Evolutionary conservation across 352 stramenopile species (phyloP), one percentile per base, ranked within the genome.

Genomic region (Phytophthora pistaciae): DNA sequence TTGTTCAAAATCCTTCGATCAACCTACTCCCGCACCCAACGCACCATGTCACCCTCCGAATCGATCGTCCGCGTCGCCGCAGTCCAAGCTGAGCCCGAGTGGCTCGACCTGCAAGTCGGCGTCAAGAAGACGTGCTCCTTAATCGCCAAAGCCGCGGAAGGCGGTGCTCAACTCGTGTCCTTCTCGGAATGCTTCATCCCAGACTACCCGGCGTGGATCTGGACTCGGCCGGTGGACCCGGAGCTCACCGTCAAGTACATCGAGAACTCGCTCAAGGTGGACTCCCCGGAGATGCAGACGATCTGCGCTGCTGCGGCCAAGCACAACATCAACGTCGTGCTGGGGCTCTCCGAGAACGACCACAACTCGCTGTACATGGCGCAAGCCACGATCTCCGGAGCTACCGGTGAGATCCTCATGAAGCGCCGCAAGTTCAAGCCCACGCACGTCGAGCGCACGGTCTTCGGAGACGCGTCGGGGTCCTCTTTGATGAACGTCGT

Each of bases 281-380:
- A 78, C n/a, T 78, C 66, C 9, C 16, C 49, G 11, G 66, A 78
- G 60, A 78, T 78, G 70, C 36, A 70, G 16, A 70, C 29, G 25
- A 78, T 78, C 46, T 57, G 61, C 31, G 60, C 65, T n/a, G 23
- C 60, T n/a, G 60, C 66, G 14, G 57, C 60, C 16, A 62, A 60
- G 18, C 63, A 74, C 66, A 73, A 68, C 50, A 56, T 78, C 56
- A 61, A 68, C 46, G 69, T 76, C 52, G 68, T 72, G 49, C 29
- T 78, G 7, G 70, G 65, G 25, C 74, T 74, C 66, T 74, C 70
- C 8, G 70, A 78, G 66, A 76, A 78, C 20, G 60, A 78, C 65
- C 53, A 70, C 58, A 64, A 78, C 60, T 71, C 65, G 70, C 60
- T 78, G 6, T 78, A 78, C 66, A 64, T 75, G 27, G 20, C 61